Base-by-base conservation (phyloP, 805 yeast species). In the Hanseniaspora meyeri region DNA sequence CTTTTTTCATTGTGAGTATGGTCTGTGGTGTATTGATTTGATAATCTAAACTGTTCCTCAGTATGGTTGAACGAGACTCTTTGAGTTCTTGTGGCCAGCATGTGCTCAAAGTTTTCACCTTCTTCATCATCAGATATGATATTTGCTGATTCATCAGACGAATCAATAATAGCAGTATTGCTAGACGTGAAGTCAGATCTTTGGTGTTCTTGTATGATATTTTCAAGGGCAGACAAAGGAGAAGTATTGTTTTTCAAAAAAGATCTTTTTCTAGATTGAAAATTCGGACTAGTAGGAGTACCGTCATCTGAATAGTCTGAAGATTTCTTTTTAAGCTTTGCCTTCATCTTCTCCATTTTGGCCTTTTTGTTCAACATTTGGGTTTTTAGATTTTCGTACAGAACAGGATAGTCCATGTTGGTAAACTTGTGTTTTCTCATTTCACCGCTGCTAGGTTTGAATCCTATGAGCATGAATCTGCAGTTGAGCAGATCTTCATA, bases 401-500 rank as follows among this genome's bases (percentile, higher is more conserved):
- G 29, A 8, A 45, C 32, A 2, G 56, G 46, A n/a, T 52, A 52
- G n/a, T 52, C 50, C 56, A 52, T 52, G 45, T 52, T 52, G 5
- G 36, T 14, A 16, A 43, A 45, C 37, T 52, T 52, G 32, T 37
- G n/a, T 29, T 38, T 37, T 24, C 39, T 31, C 2, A 43, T 6
- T 8, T 27, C 34, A 4, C n/a, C 38, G 20, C 24, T 37, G 8
- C 12, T 7, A 9, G 31, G 8, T 8, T 27, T 20, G n/a, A 29
- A 45, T 4, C 46, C 50, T 37, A 52, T 36, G 20, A 45, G 34
- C 31, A 52, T 16, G n/a, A 34, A 6, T 52, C 56, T 52, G 17
- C 50, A 52, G 39, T 52, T 52, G 45, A 52, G 45, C 4, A 45
- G n/a, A 37, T 52, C 56, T n/a, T 52, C 56, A 24, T 52, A 52